Evolutionary conservation across 2,329 filamentous ascomycete genomes (phyloP).

Genomic region (Xylariomycetidae sp.): DNA sequence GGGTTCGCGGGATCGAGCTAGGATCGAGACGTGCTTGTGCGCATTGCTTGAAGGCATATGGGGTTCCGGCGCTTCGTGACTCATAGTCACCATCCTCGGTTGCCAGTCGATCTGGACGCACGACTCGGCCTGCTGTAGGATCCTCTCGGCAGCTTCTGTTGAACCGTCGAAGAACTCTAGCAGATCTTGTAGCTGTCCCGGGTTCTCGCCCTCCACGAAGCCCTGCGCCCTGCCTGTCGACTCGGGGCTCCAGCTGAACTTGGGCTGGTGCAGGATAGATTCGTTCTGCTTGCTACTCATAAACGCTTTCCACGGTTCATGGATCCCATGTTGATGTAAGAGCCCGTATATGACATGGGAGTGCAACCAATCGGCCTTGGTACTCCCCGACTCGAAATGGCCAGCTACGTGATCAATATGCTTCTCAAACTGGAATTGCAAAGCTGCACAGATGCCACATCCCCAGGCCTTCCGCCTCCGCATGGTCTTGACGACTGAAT

Average conservation of each 20-base stretch:
- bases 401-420: slow-evolving; percentile 64
- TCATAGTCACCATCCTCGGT: slow-evolving; percentile 18
- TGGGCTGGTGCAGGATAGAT: slow-evolving; percentile 47
- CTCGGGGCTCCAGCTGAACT: slow-evolving; percentile 56
- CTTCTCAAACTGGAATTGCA: slow-evolving; percentile 59
- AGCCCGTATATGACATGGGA: slow-evolving; percentile 64
- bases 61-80: slow-evolving; percentile 6
- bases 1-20: slow-evolving; percentile 13
- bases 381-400: slow-evolving; percentile 62
- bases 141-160: slow-evolving; percentile 50
- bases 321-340: slow-evolving; percentile 60
- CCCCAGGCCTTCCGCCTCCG: slow-evolving; percentile 64
- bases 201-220: slow-evolving; percentile 57
- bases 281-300: slow-evolving; percentile 40
- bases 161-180: slow-evolving; percentile 61
- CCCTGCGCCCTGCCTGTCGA: slow-evolving; percentile 53
- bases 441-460: slow-evolving; percentile 62
- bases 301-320: slow-evolving; percentile 57
- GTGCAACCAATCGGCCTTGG: slow-evolving; percentile 64
- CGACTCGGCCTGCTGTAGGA: slow-evolving; percentile 51
- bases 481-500: slow-evolving; percentile 58
- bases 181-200: slow-evolving; percentile 59
- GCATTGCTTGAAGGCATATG: slow-evolving; percentile 9
- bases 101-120: slow-evolving; percentile 29
- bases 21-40: slow-evolving; percentile 15